Evolutionary conservation across 352 stramenopile genomes (phyloP).

Genomic region (Aphanomyces euteiches): DNA sequence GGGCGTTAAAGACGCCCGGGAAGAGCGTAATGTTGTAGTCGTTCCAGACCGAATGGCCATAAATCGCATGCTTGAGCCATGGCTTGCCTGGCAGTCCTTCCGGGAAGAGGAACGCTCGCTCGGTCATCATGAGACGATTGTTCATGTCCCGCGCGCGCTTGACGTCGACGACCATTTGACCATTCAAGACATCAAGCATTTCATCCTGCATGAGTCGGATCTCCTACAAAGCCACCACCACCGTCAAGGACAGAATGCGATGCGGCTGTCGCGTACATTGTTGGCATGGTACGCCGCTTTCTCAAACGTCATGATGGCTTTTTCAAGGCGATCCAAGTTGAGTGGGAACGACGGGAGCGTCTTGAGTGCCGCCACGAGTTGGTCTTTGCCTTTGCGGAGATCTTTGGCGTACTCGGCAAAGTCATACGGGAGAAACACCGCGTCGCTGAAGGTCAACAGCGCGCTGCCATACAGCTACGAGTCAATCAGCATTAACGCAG

Average conservation of each 20-base stretch:
- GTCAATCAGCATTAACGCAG: constrained; percentile 4
- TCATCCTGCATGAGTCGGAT: constrained; percentile 54
- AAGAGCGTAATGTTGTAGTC: constrained; percentile 77
- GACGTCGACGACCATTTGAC: constrained; percentile 62
- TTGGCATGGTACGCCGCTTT: constrained; percentile 46
- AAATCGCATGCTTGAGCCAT: constrained; percentile 77
- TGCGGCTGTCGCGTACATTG: constrained; percentile 23
- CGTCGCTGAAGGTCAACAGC: constrained; percentile 68
- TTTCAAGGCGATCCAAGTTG: constrained; percentile 48
- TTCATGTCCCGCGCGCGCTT: constrained; percentile 81
- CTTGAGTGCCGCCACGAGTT: constrained; percentile 47
- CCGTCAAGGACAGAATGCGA: neutral
- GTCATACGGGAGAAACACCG: constrained; percentile 82
- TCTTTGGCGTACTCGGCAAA: constrained; percentile 75
- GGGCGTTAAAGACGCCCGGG: constrained; percentile 66
- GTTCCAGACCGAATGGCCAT: constrained; percentile 80
- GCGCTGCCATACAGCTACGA: constrained; percentile 65
- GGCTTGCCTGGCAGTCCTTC: constrained; percentile 61
- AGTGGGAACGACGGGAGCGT: constrained; percentile 36
- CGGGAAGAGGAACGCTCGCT: constrained; percentile 73
- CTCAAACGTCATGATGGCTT: constrained; percentile 62
- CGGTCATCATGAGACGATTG: constrained; percentile 74
- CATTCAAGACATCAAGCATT: constrained; percentile 58
- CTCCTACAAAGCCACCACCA: constrained; percentile 33
- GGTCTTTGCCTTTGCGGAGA: constrained; percentile 55